These are phyloP conservation scores for Macrophomina phaseolina DNA, from an alignment of 2,329 filamentous ascomycete species.

Conservation along the genomic window DNA sequence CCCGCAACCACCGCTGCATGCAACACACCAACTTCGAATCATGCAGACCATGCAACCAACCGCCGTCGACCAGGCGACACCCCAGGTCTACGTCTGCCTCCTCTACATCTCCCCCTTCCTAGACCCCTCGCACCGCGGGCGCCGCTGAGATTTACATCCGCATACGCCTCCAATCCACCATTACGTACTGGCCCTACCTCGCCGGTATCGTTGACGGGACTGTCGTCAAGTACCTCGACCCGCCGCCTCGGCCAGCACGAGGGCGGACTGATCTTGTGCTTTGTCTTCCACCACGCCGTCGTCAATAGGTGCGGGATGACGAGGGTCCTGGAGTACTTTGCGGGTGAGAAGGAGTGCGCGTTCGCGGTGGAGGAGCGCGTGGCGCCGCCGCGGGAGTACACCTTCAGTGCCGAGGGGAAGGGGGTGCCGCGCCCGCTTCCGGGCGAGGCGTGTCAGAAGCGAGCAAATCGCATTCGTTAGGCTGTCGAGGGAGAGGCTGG, in stretches of 20 bases:
- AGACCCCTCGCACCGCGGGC: not conserved
- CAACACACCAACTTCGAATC: not conserved
- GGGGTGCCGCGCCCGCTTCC: not conserved
- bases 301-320: not conserved
- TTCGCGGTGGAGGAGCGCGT: not conserved
- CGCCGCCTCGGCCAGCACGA: no score
- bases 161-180: not conserved
- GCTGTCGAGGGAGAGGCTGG: not conserved
- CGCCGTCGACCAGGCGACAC: not conserved
- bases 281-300: constrained; percentile 5
- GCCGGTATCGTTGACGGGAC: not conserved
- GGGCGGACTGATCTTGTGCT: constrained; percentile 5
- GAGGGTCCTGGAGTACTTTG: not conserved
- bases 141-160: not conserved
- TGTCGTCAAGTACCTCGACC: no score
- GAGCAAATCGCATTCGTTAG: not conserved
- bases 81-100: not conserved
- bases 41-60: not conserved
- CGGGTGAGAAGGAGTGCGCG: not conserved
- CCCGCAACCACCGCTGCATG: no score
- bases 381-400: not conserved
- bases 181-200: not conserved
- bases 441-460: not conserved
- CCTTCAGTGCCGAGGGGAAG: not conserved
- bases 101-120: not conserved